phyloP scores from a whole-genome alignment of 495 filamentous ascomycete species.

The Talaromyces stipitatus region DNA sequence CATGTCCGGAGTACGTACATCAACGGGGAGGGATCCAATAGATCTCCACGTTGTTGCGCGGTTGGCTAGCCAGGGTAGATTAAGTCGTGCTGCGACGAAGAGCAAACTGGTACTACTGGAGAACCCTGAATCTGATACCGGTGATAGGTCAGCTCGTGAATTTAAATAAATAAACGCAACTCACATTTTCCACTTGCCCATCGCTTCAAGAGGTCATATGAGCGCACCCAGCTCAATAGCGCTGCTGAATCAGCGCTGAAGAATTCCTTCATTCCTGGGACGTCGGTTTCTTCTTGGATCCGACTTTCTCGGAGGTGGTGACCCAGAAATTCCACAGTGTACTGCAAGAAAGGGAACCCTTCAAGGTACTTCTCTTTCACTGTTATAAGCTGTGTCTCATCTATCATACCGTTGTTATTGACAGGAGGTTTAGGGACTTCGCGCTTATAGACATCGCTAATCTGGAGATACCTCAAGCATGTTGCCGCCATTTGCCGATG shows the following conservation, averaged over 20 bases:
- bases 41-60: constrained; percentile 1
- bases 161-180: background rate
- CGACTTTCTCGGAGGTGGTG: constrained; percentile 1
- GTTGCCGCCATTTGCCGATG: constrained; percentile 2
- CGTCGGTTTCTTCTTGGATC: constrained; percentile 1
- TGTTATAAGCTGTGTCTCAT: background rate
- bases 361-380: background rate
- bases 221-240: constrained; percentile 2
- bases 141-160: background rate
- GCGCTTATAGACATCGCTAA: background rate
- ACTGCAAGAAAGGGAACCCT: background rate
- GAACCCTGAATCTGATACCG: background rate
- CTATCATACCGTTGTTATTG: background rate
- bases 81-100: constrained; percentile 1
- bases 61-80: constrained; percentile 4
- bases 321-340: background rate
- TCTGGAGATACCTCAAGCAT: background rate
- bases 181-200: constrained; percentile 5
- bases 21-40: background rate
- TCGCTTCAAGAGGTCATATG: constrained; percentile 5
- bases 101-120: constrained; percentile 2
- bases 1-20: constrained; percentile 4
- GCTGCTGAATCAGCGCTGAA: background rate
- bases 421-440: constrained; percentile 2
- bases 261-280: constrained; percentile 1